These are phyloP conservation scores for Fusarium duplospermum DNA, from an alignment of 2,329 filamentous ascomycete species.

Conservation along the genomic window DNA sequence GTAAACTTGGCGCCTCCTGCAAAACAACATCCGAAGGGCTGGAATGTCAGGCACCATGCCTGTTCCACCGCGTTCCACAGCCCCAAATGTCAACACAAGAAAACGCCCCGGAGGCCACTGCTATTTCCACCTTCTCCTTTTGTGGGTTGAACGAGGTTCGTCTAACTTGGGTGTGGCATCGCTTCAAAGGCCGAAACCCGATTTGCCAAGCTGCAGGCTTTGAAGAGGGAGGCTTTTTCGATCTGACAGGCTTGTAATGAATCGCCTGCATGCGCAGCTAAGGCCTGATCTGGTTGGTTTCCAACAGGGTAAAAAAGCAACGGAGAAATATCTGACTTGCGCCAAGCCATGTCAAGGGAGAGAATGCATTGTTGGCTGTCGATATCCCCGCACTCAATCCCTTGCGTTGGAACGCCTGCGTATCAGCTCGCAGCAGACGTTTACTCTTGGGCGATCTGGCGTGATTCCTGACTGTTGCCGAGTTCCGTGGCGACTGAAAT, in stretches of 20 bases:
- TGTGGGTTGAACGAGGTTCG: not conserved
- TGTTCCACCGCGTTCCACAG: conserved; percentile 23
- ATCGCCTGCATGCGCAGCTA: conserved; percentile 8
- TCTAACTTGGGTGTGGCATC: conserved; percentile 1
- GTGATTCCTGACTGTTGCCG: not conserved
- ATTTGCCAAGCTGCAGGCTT: conserved; percentile 20
- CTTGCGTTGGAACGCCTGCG: conserved; percentile 13
- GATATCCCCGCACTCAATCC: conserved; percentile 8
- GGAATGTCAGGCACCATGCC: conserved; percentile 20
- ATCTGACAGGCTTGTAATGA: conserved; percentile 13
- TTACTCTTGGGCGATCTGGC: not conserved
- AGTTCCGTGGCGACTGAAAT: conserved; percentile 6
- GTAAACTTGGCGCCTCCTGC: not conserved
- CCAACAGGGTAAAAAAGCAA: not conserved
- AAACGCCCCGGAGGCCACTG: conserved; percentile 16
- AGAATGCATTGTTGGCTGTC: conserved; percentile 1
- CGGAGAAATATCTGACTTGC: not conserved
- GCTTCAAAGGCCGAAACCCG: conserved; percentile 8
- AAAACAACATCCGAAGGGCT: not conserved
- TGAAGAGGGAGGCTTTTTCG: not conserved
- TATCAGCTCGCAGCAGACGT: not conserved
- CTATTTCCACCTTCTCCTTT: not conserved
- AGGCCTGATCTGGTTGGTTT: conserved; percentile 6
- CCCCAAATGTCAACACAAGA: not conserved
- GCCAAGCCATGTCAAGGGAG: conserved; percentile 28